Base-by-base conservation (phyloP, 345 rosid genomes). In the Pseudoturritis turrita region DNA sequence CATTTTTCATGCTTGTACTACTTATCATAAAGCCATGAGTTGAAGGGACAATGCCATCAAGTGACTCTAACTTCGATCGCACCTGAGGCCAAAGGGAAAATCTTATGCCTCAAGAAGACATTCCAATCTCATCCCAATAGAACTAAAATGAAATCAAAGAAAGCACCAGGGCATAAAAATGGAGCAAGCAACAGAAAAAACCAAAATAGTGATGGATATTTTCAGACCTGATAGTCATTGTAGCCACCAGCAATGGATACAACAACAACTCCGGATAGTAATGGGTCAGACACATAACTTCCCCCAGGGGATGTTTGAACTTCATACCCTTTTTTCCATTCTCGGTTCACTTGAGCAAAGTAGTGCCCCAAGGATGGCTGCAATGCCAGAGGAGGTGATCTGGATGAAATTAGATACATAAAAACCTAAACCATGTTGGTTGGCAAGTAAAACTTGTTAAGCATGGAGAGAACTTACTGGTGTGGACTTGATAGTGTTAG, bases 311-410 rank as follows among this genome's bases (percentile, higher is more conserved):
- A 77, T 69, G 80, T 78, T 55, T 82, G 88, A 72, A 78, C 85
- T 71, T 81, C 85, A 72, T 88, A 95, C 54, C 97, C 95, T 68
- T 75, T 84, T 82, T 82, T 87, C 99, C 99, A 95, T 80, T 88
- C 87, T 65, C 74, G 71, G 82, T 95, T 91, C 73, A 95, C 84
- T 64, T 66, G 79, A 47, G 87, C 77, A 86, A 82, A 95, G 83
- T 88, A 95, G 72, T 85, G 82, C 53, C 99, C 96, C 73, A 95
- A 70, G 63, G 99, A 95, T 78, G 99, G 98, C 83, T 91, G 98
- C 81, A 95, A 81, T 51, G 97, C 97, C 75, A 95, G 76, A 54
- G 99, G 99, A 79, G 99, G 97, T 74, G 91, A 87, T 84, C 99
- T 95, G 84, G 80, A 86, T 72, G 73, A 76, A 80, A 84, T 66